Conservation (phyloP, 1,284 basidiomycete species). For the Volvariella volvacea region DNA sequence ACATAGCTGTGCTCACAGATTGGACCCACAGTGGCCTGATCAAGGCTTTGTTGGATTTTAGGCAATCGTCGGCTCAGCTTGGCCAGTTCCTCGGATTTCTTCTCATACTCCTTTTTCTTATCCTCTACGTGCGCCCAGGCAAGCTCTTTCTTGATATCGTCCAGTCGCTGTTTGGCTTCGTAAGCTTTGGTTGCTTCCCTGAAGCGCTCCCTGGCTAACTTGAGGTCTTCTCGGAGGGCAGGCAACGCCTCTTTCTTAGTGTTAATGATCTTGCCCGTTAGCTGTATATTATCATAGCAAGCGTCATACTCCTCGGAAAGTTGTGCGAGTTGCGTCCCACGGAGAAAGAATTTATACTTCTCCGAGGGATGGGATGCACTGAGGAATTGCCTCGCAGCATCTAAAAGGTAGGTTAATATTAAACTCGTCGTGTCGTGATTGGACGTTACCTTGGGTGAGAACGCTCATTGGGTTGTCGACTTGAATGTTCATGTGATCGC, state of each 20-base stretch:
- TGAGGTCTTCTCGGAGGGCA: slow-evolving; percentile 57
- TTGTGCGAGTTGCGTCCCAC: slow-evolving; percentile 88
- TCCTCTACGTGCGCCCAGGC: slow-evolving; percentile 85
- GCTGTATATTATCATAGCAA: slow-evolving; percentile 66
- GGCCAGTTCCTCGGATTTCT: slow-evolving; percentile 44
- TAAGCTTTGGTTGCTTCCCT: slow-evolving; percentile 70
- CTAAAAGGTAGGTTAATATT: slow-evolving; percentile 14
- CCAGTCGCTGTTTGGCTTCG: slow-evolving; percentile 61
- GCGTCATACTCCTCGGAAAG: slow-evolving; percentile 83
- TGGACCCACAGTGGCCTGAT: slow-evolving; percentile 38
- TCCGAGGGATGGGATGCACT: slow-evolving; percentile 78
- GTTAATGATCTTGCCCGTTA: slow-evolving; percentile 55
- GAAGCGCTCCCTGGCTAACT: slow-evolving; percentile 58
- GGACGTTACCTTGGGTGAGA: slow-evolving; percentile 71
- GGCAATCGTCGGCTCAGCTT: slow-evolving; percentile 40
- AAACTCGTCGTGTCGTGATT: slow-evolving; percentile 8
- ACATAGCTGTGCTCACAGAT: slow-evolving; percentile 1
- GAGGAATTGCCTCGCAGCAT: slow-evolving; percentile 77
- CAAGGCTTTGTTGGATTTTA: slow-evolving; percentile 39
- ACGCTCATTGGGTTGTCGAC: slow-evolving; percentile 97
- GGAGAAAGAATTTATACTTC: slow-evolving; percentile 94
- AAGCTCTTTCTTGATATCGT: slow-evolving; percentile 72
- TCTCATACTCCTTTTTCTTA: slow-evolving; percentile 62
- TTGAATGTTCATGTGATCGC: slow-evolving; percentile 93
- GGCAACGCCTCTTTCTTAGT: slow-evolving; percentile 71